A percentile compares a stretch with the other conserved stretches of the same genome.
Conservation (phyloP, 2,329 filamentous ascomycete species). For the Emydomyces testavorans region DNA sequence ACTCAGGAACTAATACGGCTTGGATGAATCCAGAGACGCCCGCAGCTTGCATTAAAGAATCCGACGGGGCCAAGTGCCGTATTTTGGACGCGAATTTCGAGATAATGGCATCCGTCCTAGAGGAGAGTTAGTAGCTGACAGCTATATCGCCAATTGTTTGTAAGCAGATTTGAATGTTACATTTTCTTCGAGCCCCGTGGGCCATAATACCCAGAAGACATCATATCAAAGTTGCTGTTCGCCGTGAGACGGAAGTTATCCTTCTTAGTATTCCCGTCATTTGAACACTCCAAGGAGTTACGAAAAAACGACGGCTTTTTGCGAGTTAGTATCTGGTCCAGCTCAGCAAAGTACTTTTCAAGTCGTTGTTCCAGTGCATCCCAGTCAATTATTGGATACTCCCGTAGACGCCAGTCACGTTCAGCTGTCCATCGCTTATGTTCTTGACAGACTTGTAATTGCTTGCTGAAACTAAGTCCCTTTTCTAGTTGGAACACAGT, state of each 20-base stretch:
- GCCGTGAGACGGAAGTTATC: conserved; percentile 48
- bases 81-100: conserved; percentile 48
- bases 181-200: conserved; percentile 59
- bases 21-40: conserved; percentile 61
- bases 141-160: neutral
- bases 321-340: conserved; percentile 44
- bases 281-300: conserved; percentile 42
- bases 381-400: conserved; percentile 67
- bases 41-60: conserved; percentile 54
- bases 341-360: conserved; percentile 41
- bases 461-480: conserved; percentile 25
- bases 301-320: conserved; percentile 49
- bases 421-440: conserved; percentile 49
- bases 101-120: conserved; percentile 48
- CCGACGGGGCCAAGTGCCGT: conserved; percentile 50
- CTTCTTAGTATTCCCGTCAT: conserved; percentile 45
- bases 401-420: conserved; percentile 39
- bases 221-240: conserved; percentile 38
- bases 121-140: conserved; percentile 5
- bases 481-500: conserved; percentile 34
- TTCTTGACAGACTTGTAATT: conserved; percentile 51
- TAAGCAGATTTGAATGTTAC: conserved; percentile 37
- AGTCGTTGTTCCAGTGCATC: conserved; percentile 48
- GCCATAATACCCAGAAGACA: conserved; percentile 75
- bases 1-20: conserved; percentile 64